Conservation (phyloP, 2,329 filamentous ascomycete genomes). For the Pseudocercospora musae region DNA sequence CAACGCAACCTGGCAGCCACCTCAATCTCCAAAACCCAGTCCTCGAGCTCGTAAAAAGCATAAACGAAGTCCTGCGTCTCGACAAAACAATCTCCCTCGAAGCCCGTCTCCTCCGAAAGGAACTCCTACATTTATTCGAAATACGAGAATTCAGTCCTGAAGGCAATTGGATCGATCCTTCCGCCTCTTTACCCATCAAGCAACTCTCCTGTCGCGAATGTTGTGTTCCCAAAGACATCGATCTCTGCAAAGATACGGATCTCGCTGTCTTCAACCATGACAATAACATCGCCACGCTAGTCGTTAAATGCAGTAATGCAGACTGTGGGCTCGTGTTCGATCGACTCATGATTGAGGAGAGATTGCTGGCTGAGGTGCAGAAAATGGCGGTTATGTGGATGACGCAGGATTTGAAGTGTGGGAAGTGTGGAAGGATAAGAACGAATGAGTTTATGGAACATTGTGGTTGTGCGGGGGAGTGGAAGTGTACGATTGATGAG, state of each 20-base stretch:
- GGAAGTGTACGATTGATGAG: conserved; percentile 68
- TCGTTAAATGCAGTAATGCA: conserved; percentile 51
- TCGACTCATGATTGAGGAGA: conserved; percentile 78
- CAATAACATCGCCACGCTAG: conserved; percentile 14
- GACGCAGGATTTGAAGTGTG: conserved; percentile 86
- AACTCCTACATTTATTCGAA: conserved; percentile 85
- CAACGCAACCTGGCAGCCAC: conserved; percentile 71
- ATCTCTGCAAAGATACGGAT: conserved; percentile 86
- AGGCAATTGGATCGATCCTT: conserved; percentile 84
- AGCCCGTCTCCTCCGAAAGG: conserved; percentile 81
- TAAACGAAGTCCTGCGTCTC: conserved; percentile 88
- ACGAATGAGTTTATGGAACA: conserved; percentile 96
- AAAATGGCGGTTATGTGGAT: conserved; percentile 74
- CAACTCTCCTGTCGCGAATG: conserved; percentile 87
- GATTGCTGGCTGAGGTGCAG: conserved; percentile 73
- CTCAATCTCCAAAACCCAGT: conserved; percentile 66
- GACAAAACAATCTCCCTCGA: conserved; percentile 90
- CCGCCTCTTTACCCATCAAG: conserved; percentile 66
- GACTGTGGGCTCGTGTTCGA: conserved; percentile 75
- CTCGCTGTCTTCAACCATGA: conserved; percentile 54
- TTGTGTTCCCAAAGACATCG: conserved; percentile 82
- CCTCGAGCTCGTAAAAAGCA: conserved; percentile 83
- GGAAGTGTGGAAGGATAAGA: conserved; percentile 62
- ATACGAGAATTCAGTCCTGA: conserved; percentile 89
- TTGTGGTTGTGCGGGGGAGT: conserved; percentile 85